Conservation (phyloP, 176 grass and related monocot genomes). For the Triticum timopheevii region DNA sequence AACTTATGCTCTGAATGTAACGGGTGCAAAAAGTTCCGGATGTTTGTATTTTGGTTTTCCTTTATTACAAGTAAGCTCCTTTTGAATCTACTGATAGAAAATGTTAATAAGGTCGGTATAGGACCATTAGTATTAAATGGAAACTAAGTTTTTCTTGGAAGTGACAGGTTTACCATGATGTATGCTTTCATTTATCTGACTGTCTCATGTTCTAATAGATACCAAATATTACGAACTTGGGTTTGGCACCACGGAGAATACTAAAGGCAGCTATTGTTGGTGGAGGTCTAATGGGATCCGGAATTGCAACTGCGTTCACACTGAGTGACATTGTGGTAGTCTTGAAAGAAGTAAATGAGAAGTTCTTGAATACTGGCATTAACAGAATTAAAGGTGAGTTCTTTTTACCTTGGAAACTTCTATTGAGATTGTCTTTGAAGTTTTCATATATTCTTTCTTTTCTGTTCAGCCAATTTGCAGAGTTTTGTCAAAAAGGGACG, state of each 20-base stretch:
- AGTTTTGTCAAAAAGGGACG: slow-evolving; percentile 70
- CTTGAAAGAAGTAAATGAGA: slow-evolving; percentile 81
- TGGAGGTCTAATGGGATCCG: slow-evolving; percentile 83
- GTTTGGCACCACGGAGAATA: slow-evolving; percentile 68
- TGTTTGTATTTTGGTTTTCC: not conserved
- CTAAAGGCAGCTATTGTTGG: slow-evolving; percentile 69
- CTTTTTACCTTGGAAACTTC: slow-evolving; percentile 3
- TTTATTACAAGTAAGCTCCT: not conserved
- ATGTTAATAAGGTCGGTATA: not conserved
- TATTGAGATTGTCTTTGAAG: slow-evolving; percentile 5
- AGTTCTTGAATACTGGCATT: slow-evolving; percentile 58
- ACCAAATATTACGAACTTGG: slow-evolving; percentile 61
- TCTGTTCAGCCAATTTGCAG: slow-evolving; percentile 64
- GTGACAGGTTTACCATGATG: not conserved
- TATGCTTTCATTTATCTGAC: slow-evolving; percentile 13
- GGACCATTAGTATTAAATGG: not conserved
- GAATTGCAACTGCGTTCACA: slow-evolving; percentile 79
- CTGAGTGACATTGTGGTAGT: slow-evolving; percentile 60
- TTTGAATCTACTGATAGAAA: not conserved
- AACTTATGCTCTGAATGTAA: not conserved
- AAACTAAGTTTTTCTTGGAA: slow-evolving; percentile 9
- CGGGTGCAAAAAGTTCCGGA: not conserved
- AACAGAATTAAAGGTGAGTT: slow-evolving; percentile 71
- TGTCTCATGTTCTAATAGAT: slow-evolving; percentile 47
- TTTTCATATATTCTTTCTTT: slow-evolving; percentile 21